These are phyloP conservation scores for Macrolepiota dolichaula DNA, from an alignment of 768 basidiomycete genomes.

Conservation along the genomic window DNA sequence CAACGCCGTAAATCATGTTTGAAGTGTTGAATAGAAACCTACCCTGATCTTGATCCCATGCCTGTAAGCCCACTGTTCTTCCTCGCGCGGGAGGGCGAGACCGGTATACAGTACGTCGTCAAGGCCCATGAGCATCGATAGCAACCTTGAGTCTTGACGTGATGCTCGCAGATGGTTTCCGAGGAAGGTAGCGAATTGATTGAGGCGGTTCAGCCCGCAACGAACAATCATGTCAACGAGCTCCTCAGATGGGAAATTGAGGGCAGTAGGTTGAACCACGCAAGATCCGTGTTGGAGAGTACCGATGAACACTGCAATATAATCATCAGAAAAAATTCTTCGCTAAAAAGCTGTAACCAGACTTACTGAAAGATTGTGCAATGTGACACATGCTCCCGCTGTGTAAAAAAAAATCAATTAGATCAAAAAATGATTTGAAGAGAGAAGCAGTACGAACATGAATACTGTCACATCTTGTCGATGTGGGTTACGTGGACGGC, in stretches of 20 bases:
- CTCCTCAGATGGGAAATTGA: constrained; percentile 66
- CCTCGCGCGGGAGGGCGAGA: constrained; percentile 59
- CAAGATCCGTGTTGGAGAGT: constrained; percentile 70
- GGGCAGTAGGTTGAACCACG: constrained; percentile 64
- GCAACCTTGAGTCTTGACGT: constrained; percentile 55
- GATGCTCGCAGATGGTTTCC: constrained; percentile 59
- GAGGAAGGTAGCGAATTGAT: constrained; percentile 73
- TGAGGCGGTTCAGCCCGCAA: constrained; percentile 69
- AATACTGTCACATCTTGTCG: constrained; percentile 67
- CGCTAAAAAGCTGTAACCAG: constrained; percentile 20
- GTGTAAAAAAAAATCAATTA: constrained; percentile 31
- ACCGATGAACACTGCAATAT: constrained; percentile 67
- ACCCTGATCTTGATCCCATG: constrained; percentile 65
- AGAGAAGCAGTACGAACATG: constrained; percentile 51
- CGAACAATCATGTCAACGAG: constrained; percentile 66
- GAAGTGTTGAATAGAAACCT: constrained; percentile 24
- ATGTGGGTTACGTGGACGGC: constrained; percentile 42
- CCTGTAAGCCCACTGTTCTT: constrained; percentile 67
- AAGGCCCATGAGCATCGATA: constrained; percentile 50
- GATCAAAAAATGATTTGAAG: constrained; percentile 17
- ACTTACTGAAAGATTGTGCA: constrained; percentile 71
- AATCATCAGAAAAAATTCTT: constrained; percentile 19
- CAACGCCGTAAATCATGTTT: constrained; percentile 13
- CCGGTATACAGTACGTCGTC: constrained; percentile 69
- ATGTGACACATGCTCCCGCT: constrained; percentile 88